Base-by-base conservation (phyloP, 164 flowering plant species). In the Magnolia sinica region DNA sequence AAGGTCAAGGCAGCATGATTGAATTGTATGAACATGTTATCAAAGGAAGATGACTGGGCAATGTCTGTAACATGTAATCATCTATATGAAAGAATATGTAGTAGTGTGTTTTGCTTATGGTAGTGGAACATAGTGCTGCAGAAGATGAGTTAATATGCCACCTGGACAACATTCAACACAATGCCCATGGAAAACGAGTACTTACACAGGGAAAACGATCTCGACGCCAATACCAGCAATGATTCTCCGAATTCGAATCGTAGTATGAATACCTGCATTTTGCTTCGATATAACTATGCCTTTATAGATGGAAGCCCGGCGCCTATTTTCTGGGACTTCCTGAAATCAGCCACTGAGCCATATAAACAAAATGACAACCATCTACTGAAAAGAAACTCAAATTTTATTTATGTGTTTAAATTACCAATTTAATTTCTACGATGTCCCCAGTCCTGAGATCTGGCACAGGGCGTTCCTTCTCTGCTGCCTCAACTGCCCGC, bases 191-290 rank as follows among this genome's bases (percentile, higher is more conserved):
- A n/a, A 29, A 1, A 19, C 7, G 81, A 24, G 72, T 24, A 86
- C 98, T 92, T 87, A 96, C 99, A 96, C 70, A 18, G 97, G 97
- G 83, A 96, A 94, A 19, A 96, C 97, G 67, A 92, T 92, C 85
- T 96, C 99, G 61, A 94, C 97, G 5, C 98, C 99, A 49, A 90
- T 69, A 19, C 99, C 98, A 65, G 98, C 97, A 79, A 94, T 86
- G 49, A 96, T 91, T 77, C 98, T 92, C 66, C 98, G 87, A 74
- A 96, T 87, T 10, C 98, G 80, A 66, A 96, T 91, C 9, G 99
- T 93, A 0, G 98, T 91, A 85, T 96, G 98, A 76, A 96, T 90
- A 45, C 99, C 99, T 61, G 98, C 97, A 89, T 96, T 96, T 82
- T 92, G 97, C 80, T 81, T 94, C 3, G 95, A 87, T 1, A 96